A percentile compares a stretch with the other conserved stretches of the same genome.
These are phyloP conservation scores for Imleria badia DNA, from an alignment of 768 basidiomycete species.

Conservation along the genomic window DNA sequence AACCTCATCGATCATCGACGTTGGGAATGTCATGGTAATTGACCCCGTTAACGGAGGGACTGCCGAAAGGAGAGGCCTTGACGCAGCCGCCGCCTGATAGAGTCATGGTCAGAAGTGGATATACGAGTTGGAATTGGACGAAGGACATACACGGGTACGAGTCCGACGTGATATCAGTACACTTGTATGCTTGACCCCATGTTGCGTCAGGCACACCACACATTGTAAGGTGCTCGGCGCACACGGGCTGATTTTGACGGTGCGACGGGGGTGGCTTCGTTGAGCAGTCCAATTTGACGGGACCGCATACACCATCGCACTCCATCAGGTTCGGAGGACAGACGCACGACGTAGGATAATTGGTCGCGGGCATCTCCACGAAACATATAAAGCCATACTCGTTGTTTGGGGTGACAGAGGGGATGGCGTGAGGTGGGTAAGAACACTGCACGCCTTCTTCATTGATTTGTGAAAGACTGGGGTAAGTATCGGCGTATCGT, in stretches of 20 bases:
- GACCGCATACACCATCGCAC: slow-evolving; percentile 34
- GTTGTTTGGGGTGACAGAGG: slow-evolving; percentile 14
- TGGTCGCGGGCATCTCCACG: slow-evolving; percentile 15
- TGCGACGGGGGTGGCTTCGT: slow-evolving; percentile 16
- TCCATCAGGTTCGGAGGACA: slow-evolving; percentile 26
- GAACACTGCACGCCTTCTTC: slow-evolving; percentile 24
- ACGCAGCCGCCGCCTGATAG: slow-evolving; percentile 37
- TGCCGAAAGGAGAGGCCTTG: slow-evolving; percentile 21
- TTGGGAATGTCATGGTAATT: slow-evolving; percentile 35
- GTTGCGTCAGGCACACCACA: slow-evolving; percentile 25
- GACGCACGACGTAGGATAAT: slow-evolving; percentile 23
- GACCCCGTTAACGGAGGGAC: slow-evolving; percentile 17
- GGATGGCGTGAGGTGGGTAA: slow-evolving; percentile 32
- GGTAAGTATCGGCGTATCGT: neutral
- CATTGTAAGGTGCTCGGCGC: slow-evolving; percentile 20
- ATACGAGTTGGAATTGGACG: neutral
- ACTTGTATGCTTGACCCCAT: slow-evolving; percentile 28
- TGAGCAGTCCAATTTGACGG: slow-evolving; percentile 18
- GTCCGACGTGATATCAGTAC: slow-evolving; percentile 28
- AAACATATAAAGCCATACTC: slow-evolving; percentile 34
- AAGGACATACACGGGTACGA: slow-evolving; percentile 32
- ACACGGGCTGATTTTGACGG: neutral
- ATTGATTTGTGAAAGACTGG: slow-evolving; percentile 22
- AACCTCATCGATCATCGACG: slow-evolving; percentile 28
- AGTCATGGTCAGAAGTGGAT: neutral